Evolutionary conservation across 306 rosid genomes (phyloP).

Genomic region (Medicago lupulina): DNA sequence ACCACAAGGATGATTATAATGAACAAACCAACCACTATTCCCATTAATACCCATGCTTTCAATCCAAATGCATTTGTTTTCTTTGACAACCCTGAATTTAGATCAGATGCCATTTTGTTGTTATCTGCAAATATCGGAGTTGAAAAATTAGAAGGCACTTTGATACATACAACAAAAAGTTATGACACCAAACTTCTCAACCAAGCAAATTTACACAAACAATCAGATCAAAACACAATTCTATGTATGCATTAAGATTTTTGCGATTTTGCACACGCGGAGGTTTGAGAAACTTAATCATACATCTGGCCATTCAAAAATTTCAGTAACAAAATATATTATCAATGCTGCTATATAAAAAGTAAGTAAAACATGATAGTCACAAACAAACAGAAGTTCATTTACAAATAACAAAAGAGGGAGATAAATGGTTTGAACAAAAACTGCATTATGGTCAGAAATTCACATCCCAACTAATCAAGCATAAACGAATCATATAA

Average conservation of each 20-base stretch:
- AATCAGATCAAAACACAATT: neutral
- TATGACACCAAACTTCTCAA: slow-evolving; percentile 21
- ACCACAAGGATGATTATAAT: too few species aligned
- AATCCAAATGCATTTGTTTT: slow-evolving; percentile 72
- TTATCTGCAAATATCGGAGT: slow-evolving; percentile 46
- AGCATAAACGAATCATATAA: slow-evolving; percentile 2
- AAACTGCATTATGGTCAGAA: slow-evolving; percentile 45
- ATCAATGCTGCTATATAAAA: too few species aligned
- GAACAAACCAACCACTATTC: too few species aligned
- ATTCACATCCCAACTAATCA: slow-evolving; percentile 35
- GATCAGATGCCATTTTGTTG: slow-evolving; percentile 70
- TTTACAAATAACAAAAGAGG: neutral
- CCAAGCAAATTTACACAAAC: neutral
- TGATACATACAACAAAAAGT: slow-evolving; percentile 22
- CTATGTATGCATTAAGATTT: too few species aligned
- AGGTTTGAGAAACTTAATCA: too few species aligned
- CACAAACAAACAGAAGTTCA: too few species aligned
- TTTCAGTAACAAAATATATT: slow-evolving; percentile 9
- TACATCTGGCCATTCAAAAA: slow-evolving; percentile 7
- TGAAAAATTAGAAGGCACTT: slow-evolving; percentile 26
- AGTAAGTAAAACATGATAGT: too few species aligned
- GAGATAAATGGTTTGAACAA: neutral
- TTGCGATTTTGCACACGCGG: too few species aligned
- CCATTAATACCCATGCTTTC: too few species aligned
- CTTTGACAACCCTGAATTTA: slow-evolving; percentile 65